A percentile compares a stretch with the other conserved stretches of the same genome.
These are phyloP conservation scores for Raphanus hybrid DNA, from an alignment of 441 rosid genomes.

Conservation along the genomic window DNA sequence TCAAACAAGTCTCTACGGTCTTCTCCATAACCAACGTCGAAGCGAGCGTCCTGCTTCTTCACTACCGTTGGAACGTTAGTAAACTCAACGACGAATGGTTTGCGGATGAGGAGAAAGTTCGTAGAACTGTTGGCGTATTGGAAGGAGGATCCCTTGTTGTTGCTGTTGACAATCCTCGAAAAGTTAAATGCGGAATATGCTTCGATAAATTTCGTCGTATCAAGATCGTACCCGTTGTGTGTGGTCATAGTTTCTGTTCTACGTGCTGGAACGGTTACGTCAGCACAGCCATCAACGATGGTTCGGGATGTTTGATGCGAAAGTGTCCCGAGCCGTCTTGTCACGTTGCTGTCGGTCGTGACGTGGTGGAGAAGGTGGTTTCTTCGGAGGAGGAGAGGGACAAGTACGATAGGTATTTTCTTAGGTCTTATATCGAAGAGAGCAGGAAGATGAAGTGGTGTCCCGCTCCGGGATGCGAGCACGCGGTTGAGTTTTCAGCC, in stretches of 20 bases:
- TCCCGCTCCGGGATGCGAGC: conserved; percentile 19
- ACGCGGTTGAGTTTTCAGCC: background rate
- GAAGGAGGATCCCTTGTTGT: background rate
- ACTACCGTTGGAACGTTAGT: background rate
- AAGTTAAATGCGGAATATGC: conserved; percentile 5
- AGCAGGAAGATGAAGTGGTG: conserved; percentile 8
- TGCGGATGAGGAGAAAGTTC: conserved; percentile 4
- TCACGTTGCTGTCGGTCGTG: background rate
- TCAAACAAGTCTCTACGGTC: background rate
- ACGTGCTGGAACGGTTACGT: conserved; percentile 14
- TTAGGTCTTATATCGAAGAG: conserved; percentile 14
- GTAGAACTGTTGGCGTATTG: background rate
- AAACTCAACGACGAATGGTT: conserved; percentile 17
- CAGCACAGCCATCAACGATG: background rate
- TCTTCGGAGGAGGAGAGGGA: background rate
- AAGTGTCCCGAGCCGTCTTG: conserved; percentile 17
- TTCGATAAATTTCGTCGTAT: background rate
- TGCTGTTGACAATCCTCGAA: background rate
- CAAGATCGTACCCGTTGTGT: background rate
- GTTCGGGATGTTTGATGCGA: background rate
- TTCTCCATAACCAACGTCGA: conserved; percentile 4
- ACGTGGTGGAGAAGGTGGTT: background rate
- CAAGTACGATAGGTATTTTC: conserved; percentile 9
- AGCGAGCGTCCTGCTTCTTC: background rate
- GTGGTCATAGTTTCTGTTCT: conserved; percentile 11